Evolutionary conservation across 73 alveolate genomes (phyloP), one percentile per base, ranked within the genome.

Genomic region (Paramecium bursaria): DNA sequence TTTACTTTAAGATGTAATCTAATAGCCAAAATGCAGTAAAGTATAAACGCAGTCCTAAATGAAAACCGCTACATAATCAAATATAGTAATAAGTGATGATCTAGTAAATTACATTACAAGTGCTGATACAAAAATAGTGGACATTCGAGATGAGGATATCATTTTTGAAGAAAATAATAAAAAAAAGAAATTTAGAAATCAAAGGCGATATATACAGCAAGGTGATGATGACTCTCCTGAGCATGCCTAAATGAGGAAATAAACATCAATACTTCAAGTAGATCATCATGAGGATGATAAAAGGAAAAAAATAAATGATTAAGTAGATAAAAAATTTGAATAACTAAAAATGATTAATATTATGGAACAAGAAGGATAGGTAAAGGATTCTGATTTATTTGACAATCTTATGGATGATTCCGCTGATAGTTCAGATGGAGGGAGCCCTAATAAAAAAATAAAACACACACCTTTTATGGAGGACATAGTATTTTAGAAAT

Each of bases 221-320:
- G 82, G 44, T 15, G 82, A 67, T 21, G 44, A 67, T 67, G 82
- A 67, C 19, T 67, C 82, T 10, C 82, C 82, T 21, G 82, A 67
- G n/a, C n/a, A n/a, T n/a, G n/a, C n/a, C 21, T 11, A 39, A 10
- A 14, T 14, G 6, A 67, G 82, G 27, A 67, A 67, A 21, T 67
- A 67, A 42, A 57, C 76, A 29, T 57, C 51, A 3, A 15, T 46
- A 67, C 9, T 67, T 1, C 46, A 13, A 31, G 33, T 4, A 0
- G 82, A 67, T 17, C 33, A 39, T 19, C 13, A 42, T 15, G 82
- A 67, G 22, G 82, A 42, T n/a, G 82, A 42, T 21, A 21, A 39
- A 19, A 31, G 39, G 19, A 67, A 42, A 42, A 1, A 39, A 0
- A 67, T 39, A 7, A 39, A 39, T 39, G 49, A 5, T 39, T 5